Conservation (phyloP, 2,329 filamentous ascomycete genomes). For the Aschersonia sp. region DNA sequence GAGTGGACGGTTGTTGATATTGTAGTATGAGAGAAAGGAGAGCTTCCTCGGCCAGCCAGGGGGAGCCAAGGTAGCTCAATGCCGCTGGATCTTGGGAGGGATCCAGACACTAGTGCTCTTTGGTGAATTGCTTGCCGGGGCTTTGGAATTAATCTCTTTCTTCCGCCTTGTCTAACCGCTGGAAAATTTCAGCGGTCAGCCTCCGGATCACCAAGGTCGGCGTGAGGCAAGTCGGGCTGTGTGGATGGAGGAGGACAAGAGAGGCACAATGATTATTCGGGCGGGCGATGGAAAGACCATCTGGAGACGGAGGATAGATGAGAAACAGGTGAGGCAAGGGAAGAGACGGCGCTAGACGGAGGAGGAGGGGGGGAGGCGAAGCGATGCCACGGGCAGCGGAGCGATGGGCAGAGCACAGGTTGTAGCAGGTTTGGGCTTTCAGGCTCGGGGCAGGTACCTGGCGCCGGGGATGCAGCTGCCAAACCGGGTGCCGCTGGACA, state of each 20-base stretch:
- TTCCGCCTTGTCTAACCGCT: too few species aligned
- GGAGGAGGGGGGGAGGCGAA: neutral
- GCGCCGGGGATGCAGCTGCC: neutral
- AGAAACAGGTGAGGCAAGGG: too few species aligned
- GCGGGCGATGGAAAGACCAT: too few species aligned
- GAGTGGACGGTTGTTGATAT: conserved; percentile 18
- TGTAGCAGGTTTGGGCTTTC: neutral
- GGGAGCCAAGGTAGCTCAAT: conserved; percentile 11
- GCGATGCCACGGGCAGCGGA: neutral
- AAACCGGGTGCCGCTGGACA: neutral
- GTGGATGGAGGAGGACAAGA: too few species aligned
- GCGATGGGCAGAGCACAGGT: too few species aligned
- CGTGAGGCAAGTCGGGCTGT: too few species aligned
- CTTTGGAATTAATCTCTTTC: too few species aligned
- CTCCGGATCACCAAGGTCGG: too few species aligned
- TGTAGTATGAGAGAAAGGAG: conserved; percentile 15
- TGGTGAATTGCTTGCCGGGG: too few species aligned
- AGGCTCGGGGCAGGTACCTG: neutral
- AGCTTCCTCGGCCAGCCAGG: conserved; percentile 7
- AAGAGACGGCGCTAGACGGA: neutral
- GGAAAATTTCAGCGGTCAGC: too few species aligned
- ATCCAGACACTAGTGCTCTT: conserved; percentile 9
- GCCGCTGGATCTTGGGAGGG: conserved; percentile 19
- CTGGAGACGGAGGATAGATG: too few species aligned
- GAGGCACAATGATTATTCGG: too few species aligned